Evolutionary conservation across 83 land plant species (phyloP).

Genomic region (Diphasiastrum complanatum): DNA sequence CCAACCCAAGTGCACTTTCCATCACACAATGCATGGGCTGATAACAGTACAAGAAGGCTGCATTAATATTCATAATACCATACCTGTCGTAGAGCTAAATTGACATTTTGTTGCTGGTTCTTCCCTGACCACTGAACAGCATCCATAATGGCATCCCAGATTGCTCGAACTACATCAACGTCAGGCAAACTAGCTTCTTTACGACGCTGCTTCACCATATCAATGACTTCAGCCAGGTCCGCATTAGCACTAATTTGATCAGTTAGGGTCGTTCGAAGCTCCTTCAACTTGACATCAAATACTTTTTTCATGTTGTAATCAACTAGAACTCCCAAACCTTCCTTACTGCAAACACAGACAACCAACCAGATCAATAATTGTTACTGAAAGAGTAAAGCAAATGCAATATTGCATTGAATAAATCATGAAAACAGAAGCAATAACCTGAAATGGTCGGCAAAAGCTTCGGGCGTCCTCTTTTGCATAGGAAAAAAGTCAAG

Average conservation of each 20-base stretch:
- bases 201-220: slow-evolving; percentile 67
- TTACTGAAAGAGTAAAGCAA: no score
- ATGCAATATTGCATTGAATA: no score
- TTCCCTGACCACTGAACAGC: slow-evolving; percentile 99
- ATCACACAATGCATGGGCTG: no score
- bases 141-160: slow-evolving; percentile 97
- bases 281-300: slow-evolving; percentile 91
- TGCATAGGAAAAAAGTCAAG: slow-evolving; percentile 82
- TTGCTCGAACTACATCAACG: slow-evolving; percentile 76
- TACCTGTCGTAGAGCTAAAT: slow-evolving; percentile 86
- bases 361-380: background rate
- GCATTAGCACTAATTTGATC: slow-evolving; percentile 67
- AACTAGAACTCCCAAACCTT: slow-evolving; percentile 65
- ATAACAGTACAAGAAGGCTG: background rate
- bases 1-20: no score
- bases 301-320: slow-evolving; percentile 89
- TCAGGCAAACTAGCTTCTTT: slow-evolving; percentile 83
- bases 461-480: slow-evolving; percentile 68
- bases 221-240: slow-evolving; percentile 78
- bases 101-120: slow-evolving; percentile 96
- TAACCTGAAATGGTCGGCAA: slow-evolving; percentile 91
- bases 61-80: background rate
- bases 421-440: no score
- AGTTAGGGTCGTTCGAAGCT: slow-evolving; percentile 70
- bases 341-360: slow-evolving; percentile 52